phyloP scores from a whole-genome alignment of 345 rosid species.

The Barbarea vulgaris region DNA sequence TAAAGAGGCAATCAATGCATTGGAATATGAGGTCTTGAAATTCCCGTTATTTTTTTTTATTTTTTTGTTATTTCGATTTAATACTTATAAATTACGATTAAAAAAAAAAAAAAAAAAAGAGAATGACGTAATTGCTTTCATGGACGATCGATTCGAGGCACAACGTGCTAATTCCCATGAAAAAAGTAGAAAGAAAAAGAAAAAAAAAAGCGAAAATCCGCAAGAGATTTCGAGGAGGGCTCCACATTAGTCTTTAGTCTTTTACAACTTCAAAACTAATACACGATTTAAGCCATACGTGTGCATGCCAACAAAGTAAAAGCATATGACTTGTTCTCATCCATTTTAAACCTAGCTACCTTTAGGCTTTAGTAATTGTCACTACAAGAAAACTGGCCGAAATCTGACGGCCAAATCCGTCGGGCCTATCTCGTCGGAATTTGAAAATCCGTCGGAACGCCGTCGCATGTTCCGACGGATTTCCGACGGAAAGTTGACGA shows the following conservation, averaged over 20 bases:
- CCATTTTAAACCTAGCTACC: no score
- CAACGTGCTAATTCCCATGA: slow-evolving; percentile 4
- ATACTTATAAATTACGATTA: neutral
- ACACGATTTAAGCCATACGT: slow-evolving; percentile 17
- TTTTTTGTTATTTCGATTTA: neutral
- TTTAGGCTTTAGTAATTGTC: no score
- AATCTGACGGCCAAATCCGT: no score
- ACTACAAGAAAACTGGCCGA: no score
- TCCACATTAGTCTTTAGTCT: slow-evolving; percentile 33
- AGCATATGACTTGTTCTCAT: no score
- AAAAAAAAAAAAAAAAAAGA: neutral
- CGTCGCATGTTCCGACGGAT: no score
- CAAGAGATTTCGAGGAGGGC: slow-evolving; percentile 32
- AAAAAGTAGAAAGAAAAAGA: neutral
- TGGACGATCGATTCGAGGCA: neutral
- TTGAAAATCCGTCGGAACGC: no score
- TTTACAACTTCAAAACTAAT: slow-evolving; percentile 5
- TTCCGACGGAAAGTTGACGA: no score
- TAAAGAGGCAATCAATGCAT: slow-evolving; percentile 22
- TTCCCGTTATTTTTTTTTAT: neutral
- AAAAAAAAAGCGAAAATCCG: slow-evolving; percentile 7
- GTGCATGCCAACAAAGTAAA: slow-evolving; percentile 1
- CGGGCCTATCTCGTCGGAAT: no score
- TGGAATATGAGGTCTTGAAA: slow-evolving; percentile 16
- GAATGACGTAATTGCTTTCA: slow-evolving; percentile 4